Evolutionary conservation across 2,329 filamentous ascomycete genomes (phyloP).

Genomic region (Leptographium lundbergii): DNA sequence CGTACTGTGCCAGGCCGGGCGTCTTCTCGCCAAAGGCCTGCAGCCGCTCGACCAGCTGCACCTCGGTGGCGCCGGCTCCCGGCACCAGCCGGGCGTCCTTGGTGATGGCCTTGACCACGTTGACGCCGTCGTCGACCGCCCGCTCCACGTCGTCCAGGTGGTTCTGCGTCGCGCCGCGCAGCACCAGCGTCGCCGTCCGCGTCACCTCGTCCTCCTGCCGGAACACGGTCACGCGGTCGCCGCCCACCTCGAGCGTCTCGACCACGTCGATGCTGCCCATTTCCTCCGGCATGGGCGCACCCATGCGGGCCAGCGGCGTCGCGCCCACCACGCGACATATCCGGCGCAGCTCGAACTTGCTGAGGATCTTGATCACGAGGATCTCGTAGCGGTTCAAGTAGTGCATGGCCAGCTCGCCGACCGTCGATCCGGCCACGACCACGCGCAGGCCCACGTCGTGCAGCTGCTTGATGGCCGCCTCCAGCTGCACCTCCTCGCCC

Average conservation of each 20-base stretch:
- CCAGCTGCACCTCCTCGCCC: slow-evolving; percentile 87
- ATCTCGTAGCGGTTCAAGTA: slow-evolving; percentile 97
- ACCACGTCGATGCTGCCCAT: slow-evolving; percentile 93
- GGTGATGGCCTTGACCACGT: slow-evolving; percentile 96
- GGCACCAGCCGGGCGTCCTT: slow-evolving; percentile 84
- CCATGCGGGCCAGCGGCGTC: slow-evolving; percentile 87
- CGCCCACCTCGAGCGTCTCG: slow-evolving; percentile 94
- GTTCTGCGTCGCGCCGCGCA: slow-evolving; percentile 94
- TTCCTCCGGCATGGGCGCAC: slow-evolving; percentile 98
- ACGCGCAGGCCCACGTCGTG: slow-evolving; percentile 89
- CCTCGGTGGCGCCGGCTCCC: slow-evolving; percentile 86
- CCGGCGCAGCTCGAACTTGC: slow-evolving; percentile 92
- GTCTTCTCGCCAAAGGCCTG: slow-evolving; percentile 85
- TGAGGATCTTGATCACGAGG: slow-evolving; percentile 89
- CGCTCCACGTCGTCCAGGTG: slow-evolving; percentile 95
- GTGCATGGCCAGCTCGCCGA: slow-evolving; percentile 91
- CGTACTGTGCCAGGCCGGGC: slow-evolving; percentile 83
- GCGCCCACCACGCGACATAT: slow-evolving; percentile 94
- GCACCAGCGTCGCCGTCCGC: slow-evolving; percentile 83
- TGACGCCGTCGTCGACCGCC: slow-evolving; percentile 94
- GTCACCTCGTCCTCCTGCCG: slow-evolving; percentile 89
- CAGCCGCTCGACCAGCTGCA: slow-evolving; percentile 87
- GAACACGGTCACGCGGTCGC: slow-evolving; percentile 96
- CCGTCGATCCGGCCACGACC: slow-evolving; percentile 80
- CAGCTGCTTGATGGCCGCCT: slow-evolving; percentile 85